A percentile compares a stretch with the other conserved stretches of the same genome.
These are phyloP conservation scores for Cicer arietinum DNA, from an alignment of 306 rosid genomes.

Conservation along the genomic window DNA sequence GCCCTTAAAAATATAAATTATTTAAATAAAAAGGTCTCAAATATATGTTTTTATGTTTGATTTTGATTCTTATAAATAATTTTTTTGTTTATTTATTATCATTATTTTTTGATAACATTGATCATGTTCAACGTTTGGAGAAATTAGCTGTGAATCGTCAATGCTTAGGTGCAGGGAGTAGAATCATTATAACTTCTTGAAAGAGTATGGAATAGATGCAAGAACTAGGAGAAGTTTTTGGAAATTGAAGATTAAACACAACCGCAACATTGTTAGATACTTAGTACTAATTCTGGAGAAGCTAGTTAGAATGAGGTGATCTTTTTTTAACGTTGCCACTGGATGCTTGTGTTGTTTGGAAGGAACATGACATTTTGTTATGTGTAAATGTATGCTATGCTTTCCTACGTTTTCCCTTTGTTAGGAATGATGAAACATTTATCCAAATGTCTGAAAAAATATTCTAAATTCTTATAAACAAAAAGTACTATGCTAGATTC, in stretches of 20 bases:
- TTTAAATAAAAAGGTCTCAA: too few species aligned
- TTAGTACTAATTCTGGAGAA: too few species aligned
- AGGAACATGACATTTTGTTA: too few species aligned
- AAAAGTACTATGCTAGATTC: conserved; percentile 11
- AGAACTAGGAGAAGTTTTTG: neutral
- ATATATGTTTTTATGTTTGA: too few species aligned
- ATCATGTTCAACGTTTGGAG: neutral
- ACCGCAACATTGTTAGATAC: too few species aligned
- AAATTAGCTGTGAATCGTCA: neutral
- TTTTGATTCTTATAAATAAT: too few species aligned
- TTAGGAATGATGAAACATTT: neutral
- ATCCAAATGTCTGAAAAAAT: neutral
- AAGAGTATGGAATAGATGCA: neutral
- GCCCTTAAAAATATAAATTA: too few species aligned
- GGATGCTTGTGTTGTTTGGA: neutral
- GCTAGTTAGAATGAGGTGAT: too few species aligned
- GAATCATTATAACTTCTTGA: conserved; percentile 29
- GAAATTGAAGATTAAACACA: too few species aligned
- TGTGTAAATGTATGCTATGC: too few species aligned
- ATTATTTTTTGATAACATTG: conserved; percentile 34
- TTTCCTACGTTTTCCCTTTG: too few species aligned
- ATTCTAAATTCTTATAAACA: neutral
- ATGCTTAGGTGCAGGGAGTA: conserved; percentile 33
- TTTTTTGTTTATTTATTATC: too few species aligned
- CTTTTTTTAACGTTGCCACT: neutral